Percentiles rank a stretch among this genome's conserved stretches.
Conservation (phyloP, 495 filamentous ascomycete genomes). For the Neurospora sp. region DNA sequence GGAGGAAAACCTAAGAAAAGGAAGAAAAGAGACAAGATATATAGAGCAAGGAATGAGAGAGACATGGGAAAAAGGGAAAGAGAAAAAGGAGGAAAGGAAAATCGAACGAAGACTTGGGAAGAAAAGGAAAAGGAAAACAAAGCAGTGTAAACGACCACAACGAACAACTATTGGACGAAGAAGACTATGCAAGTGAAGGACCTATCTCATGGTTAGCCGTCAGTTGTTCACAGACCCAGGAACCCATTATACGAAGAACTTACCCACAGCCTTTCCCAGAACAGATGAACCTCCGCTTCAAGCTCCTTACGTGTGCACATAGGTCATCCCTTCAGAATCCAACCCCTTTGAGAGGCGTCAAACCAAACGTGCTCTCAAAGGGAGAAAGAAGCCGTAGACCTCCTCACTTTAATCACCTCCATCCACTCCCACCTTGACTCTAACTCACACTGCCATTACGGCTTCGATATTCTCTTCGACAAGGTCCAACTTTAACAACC, state of each 20-base stretch:
- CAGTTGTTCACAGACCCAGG: background rate
- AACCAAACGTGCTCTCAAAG: background rate
- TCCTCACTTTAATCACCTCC: background rate
- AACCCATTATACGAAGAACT: background rate
- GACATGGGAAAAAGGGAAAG: background rate
- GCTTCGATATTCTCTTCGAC: background rate
- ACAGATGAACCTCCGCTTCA: too few species aligned
- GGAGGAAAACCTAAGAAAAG: background rate
- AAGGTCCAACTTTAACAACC: background rate
- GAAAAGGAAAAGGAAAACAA: background rate
- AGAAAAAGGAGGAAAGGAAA: background rate
- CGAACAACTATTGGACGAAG: too few species aligned
- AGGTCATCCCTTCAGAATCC: background rate
- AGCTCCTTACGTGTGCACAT: too few species aligned
- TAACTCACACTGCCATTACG: background rate
- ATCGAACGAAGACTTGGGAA: background rate
- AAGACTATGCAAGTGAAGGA: background rate
- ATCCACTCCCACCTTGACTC: background rate
- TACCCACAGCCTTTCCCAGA: background rate
- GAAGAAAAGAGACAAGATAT: background rate
- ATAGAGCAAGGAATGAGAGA: background rate
- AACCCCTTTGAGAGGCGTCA: background rate
- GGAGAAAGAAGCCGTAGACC: background rate
- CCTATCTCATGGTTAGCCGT: background rate
- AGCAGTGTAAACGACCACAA: background rate